Percentiles rank a stretch among this genome's conserved stretches.
Conservation (phyloP, 1,284 basidiomycete species). For the Ceratobasidium sp. region DNA sequence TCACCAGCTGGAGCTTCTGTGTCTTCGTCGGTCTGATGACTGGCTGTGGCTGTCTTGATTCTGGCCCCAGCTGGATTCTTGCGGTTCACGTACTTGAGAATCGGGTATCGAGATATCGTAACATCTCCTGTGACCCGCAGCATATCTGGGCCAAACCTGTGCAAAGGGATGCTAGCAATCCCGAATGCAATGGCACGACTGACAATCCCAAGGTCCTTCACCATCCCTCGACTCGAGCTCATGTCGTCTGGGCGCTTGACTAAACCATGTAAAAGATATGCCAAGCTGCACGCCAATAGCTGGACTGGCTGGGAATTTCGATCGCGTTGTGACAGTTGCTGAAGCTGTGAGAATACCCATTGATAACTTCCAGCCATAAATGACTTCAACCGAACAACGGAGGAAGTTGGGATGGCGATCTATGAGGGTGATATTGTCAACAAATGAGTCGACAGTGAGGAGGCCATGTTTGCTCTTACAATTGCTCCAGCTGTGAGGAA, state of each 20-base stretch:
- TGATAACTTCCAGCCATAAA: background rate
- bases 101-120: background rate
- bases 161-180: background rate
- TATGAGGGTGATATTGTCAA: background rate
- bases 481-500: background rate
- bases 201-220: slow-evolving; percentile 4
- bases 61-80: slow-evolving; percentile 12
- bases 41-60: background rate
- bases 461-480: background rate
- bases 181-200: background rate
- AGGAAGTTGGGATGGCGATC: background rate
- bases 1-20: background rate
- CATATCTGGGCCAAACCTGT: background rate
- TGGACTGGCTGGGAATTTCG: background rate
- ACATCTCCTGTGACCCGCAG: background rate
- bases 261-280: background rate
- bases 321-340: background rate
- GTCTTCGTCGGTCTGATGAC: background rate
- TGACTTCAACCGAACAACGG: no score
- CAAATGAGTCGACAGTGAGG: background rate
- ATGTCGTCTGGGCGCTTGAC: background rate
- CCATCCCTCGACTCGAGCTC: background rate
- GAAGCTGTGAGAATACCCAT: background rate
- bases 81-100: slow-evolving; percentile 13
- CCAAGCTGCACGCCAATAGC: background rate